Conservation (phyloP, 805 yeast species). For the Wickerhamomyces bovis region DNA sequence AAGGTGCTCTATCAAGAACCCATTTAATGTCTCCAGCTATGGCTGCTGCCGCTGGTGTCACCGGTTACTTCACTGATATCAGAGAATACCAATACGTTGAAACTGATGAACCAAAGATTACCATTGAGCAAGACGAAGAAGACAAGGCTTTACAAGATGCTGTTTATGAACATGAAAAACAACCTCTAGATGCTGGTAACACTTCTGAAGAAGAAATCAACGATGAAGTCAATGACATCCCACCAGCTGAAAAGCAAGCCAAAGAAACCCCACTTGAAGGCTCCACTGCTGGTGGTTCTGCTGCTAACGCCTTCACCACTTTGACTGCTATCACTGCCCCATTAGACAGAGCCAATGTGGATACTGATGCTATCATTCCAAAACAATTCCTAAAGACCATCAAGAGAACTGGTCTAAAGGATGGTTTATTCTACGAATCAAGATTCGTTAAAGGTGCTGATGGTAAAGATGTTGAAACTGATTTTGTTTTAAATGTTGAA, state of each 20-base stretch:
- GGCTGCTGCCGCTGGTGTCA: conserved; percentile 98
- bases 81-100: conserved; percentile 68
- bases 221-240: conserved; percentile 60
- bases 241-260: conserved; percentile 41
- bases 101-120: conserved; percentile 53
- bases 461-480: conserved; percentile 79
- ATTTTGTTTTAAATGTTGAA: conserved; percentile 79
- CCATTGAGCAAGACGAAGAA: conserved; percentile 39
- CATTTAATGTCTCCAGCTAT: conserved; percentile 98
- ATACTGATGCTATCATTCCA: conserved; percentile 98
- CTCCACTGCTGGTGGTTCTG: conserved; percentile 33
- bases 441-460: conserved; percentile 65
- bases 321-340: conserved; percentile 91
- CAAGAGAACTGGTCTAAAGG: conserved; percentile 88
- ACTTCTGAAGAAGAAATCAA: conserved; percentile 40
- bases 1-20: conserved; percentile 93
- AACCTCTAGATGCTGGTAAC: conserved; percentile 49
- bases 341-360: conserved; percentile 89
- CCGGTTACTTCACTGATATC: conserved; percentile 86
- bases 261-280: conserved; percentile 31
- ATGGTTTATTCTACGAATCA: conserved; percentile 88
- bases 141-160: conserved; percentile 61
- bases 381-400: conserved; percentile 97
- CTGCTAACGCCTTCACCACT: conserved; percentile 70
- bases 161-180: conserved; percentile 66